Evolutionary conservation across 495 filamentous ascomycete species (phyloP).

Genomic region (Collariella sp.): DNA sequence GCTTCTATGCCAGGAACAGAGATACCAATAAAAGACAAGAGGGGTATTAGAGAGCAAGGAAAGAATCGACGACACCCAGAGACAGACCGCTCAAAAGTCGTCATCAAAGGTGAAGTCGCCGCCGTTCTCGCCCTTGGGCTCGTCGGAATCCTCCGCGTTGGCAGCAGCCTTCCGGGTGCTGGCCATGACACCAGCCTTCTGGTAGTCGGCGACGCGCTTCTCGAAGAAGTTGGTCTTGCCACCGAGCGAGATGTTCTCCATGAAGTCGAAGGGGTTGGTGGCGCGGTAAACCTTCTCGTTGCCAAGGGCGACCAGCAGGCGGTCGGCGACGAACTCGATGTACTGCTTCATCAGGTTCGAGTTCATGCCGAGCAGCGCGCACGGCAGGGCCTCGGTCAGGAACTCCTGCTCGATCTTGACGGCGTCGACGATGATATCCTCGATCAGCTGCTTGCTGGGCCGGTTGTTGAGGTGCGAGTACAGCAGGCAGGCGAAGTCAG

Average conservation of each 20-base stretch:
- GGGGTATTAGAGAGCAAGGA: conserved; percentile 24
- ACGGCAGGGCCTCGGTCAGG: conserved; percentile 88
- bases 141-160: conserved; percentile 37
- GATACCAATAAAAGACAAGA: conserved; percentile 24
- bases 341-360: conserved; percentile 96
- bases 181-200: conserved; percentile 98
- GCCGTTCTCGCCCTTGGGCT: conserved; percentile 52
- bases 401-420: conserved; percentile 96
- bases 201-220: conserved; percentile 99
- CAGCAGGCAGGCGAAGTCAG: conserved; percentile 94
- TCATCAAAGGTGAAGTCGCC: conserved; percentile 91
- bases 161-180: conserved; percentile 70
- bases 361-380: conserved; percentile 95
- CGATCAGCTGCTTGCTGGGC: conserved; percentile 67
- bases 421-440: conserved; percentile 87
- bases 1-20: conserved; percentile 25
- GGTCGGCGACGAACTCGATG: conserved; percentile 98
- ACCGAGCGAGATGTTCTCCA: conserved; percentile 97
- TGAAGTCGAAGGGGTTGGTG: conserved; percentile 98
- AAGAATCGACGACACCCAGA: not conserved
- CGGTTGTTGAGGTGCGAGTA: conserved; percentile 93
- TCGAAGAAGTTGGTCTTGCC: conserved; percentile 99
- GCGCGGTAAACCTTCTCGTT: conserved; percentile 88
- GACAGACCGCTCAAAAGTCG: conserved; percentile 65
- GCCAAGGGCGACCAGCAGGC: conserved; percentile 82